Conservation (phyloP, 805 yeast species). For the Kodamaea leandrae region DNA sequence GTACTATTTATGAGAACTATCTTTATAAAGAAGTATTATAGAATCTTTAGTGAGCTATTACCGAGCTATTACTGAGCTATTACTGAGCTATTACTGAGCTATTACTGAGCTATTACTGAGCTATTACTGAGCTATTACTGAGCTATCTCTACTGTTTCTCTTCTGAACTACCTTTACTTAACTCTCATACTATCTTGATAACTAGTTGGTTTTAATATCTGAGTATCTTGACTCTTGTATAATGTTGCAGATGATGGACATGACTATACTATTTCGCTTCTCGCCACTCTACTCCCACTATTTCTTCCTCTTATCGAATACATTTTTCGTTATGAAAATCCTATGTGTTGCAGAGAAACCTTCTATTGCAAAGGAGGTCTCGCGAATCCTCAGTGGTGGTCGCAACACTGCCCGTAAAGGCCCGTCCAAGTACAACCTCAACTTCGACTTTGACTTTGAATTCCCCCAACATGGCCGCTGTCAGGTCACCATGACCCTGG, state of each 20-base stretch:
- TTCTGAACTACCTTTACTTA: no score
- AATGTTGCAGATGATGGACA: not conserved
- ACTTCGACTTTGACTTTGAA: slow-evolving; percentile 71
- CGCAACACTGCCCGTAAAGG: slow-evolving; percentile 46
- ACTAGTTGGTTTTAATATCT: no score
- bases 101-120: no score
- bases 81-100: no score
- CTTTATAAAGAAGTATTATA: no score
- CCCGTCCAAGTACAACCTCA: slow-evolving; percentile 61
- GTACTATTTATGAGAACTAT: no score
- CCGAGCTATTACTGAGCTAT: no score
- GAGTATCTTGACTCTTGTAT: not conserved
- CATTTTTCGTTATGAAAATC: slow-evolving; percentile 64
- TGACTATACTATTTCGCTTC: not conserved
- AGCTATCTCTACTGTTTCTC: no score
- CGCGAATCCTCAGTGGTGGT: slow-evolving; percentile 76
- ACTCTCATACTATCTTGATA: no score
- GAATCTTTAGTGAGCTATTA: no score
- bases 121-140: no score
- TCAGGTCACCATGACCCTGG: slow-evolving; percentile 88
- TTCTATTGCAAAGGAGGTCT: slow-evolving; percentile 85
- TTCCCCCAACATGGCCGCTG: slow-evolving; percentile 64
- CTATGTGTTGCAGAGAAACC: slow-evolving; percentile 97
- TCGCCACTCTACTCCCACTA: not conserved
- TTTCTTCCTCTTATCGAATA: not conserved